These are phyloP conservation scores for Scopulariopsis brevicaulis DNA, from an alignment of 2,329 filamentous ascomycete genomes.

Conservation along the genomic window DNA sequence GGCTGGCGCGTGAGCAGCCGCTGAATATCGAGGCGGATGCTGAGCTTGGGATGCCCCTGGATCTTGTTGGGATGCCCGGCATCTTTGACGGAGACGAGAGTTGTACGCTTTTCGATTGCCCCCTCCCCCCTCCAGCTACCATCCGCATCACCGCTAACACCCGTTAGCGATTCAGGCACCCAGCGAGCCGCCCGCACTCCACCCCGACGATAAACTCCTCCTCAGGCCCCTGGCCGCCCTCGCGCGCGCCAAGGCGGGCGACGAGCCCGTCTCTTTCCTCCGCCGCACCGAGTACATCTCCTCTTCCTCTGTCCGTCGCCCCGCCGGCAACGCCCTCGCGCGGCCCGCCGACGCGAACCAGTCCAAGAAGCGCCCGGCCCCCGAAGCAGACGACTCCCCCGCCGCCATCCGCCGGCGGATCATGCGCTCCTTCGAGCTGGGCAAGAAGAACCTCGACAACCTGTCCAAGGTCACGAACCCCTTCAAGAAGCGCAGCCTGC, in stretches of 20 bases:
- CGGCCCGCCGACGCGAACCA: conserved; percentile 4
- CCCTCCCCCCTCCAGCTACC: not conserved
- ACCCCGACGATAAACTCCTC: conserved; percentile 75
- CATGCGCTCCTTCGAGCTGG: conserved; percentile 46
- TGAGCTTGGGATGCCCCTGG: conserved; percentile 94
- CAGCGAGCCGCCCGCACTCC: conserved; percentile 56
- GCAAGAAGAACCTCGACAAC: conserved; percentile 42
- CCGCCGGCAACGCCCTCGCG: conserved; percentile 13
- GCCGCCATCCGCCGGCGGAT: conserved; percentile 60
- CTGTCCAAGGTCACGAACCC: conserved; percentile 38
- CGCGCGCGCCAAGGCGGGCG: conserved; percentile 68
- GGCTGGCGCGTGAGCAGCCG: conserved; percentile 81
- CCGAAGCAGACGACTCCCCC: conserved; percentile 48
- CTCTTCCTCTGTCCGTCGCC: conserved; percentile 31
- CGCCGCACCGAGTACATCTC: conserved; percentile 94
- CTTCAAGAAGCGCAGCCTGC: conserved; percentile 45
- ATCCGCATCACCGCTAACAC: not conserved
- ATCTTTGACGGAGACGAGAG: conserved; percentile 93
- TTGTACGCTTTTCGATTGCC: conserved; percentile 43
- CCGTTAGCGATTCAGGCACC: conserved; percentile 68
- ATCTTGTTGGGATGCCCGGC: conserved; percentile 87
- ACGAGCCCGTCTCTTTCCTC: conserved; percentile 80
- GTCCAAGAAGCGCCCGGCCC: conserved; percentile 36
- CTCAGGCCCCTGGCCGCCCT: conserved; percentile 75
- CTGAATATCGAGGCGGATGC: conserved; percentile 96